Conservation (phyloP, 2,329 filamentous ascomycete genomes). For the Emergomyces orientalis region DNA sequence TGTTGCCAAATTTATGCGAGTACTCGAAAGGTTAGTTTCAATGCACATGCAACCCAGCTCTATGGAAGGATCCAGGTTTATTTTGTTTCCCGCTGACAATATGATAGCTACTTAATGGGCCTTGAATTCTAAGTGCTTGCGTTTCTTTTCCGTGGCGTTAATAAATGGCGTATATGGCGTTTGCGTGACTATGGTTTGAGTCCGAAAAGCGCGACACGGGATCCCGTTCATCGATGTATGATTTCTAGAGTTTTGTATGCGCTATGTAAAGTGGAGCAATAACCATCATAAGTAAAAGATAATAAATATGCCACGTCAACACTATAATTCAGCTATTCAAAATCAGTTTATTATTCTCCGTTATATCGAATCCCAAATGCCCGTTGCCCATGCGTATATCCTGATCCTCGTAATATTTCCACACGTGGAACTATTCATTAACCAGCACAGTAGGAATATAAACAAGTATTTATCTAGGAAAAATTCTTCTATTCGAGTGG, state of each 20-base stretch:
- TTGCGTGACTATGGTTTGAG: neutral
- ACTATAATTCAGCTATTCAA: neutral
- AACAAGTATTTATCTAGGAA: neutral
- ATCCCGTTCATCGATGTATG: neutral
- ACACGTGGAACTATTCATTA: neutral
- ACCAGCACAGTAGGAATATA: neutral
- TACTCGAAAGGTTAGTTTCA: conserved; percentile 69
- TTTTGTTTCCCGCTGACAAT: neutral
- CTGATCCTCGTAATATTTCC: neutral
- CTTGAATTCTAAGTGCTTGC: conserved; percentile 13
- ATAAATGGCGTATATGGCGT: neutral
- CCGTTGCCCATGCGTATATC: neutral
- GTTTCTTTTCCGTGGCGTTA: neutral
- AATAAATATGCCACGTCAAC: neutral
- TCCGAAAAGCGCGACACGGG: neutral
- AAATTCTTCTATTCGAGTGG: conserved; percentile 4
- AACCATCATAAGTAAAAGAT: neutral
- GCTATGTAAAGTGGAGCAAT: neutral
- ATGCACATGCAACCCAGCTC: neutral
- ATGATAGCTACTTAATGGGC: conserved; percentile 17
- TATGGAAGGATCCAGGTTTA: neutral
- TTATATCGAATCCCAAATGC: neutral
- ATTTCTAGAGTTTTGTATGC: neutral
- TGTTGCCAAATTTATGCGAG: conserved; percentile 96
- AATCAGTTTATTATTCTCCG: neutral